phyloP scores from a whole-genome alignment of 345 rosid genomes.

The Sapria himalayana region DNA sequence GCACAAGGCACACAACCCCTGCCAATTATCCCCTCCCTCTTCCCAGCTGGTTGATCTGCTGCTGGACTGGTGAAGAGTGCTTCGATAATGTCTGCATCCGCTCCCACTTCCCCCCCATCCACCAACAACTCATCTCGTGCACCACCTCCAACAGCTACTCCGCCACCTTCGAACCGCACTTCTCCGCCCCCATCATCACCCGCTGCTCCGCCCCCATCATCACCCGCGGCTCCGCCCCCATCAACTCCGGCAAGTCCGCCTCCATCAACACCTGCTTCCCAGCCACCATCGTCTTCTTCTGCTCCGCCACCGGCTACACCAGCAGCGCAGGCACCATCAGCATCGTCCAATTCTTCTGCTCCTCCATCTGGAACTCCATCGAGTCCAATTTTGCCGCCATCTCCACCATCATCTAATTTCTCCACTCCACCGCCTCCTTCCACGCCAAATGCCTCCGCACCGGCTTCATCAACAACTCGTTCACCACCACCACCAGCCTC shows the following conservation, averaged over 20 bases:
- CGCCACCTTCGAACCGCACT: conserved; percentile 19
- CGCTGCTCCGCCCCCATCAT: conserved; percentile 9
- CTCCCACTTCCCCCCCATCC: conserved; percentile 17
- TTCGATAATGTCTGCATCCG: too few species aligned
- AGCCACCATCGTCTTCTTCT: conserved; percentile 7
- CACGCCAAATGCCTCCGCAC: not conserved
- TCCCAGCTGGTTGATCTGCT: too few species aligned
- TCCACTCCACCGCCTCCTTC: conserved; percentile 17
- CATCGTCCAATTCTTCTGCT: conserved; percentile 17
- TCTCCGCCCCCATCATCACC: conserved; percentile 15
- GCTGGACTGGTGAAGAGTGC: too few species aligned
- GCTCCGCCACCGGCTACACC: conserved; percentile 8
- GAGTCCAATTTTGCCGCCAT: conserved; percentile 7
- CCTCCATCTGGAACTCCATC: conserved; percentile 15
- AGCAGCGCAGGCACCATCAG: conserved; percentile 8
- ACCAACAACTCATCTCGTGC: conserved; percentile 22
- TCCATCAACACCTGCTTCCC: conserved; percentile 7
- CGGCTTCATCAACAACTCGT: not conserved
- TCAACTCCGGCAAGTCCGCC: conserved; percentile 14
- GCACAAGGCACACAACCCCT: too few species aligned
- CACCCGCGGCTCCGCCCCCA: conserved; percentile 17
- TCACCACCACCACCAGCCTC: not conserved
- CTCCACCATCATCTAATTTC: conserved; percentile 29
- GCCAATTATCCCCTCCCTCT: too few species aligned
- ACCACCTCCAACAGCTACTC: conserved; percentile 18